These are phyloP conservation scores for Thalassiosira profunda DNA, from an alignment of 108 stramenopile species.

Conservation along the genomic window DNA sequence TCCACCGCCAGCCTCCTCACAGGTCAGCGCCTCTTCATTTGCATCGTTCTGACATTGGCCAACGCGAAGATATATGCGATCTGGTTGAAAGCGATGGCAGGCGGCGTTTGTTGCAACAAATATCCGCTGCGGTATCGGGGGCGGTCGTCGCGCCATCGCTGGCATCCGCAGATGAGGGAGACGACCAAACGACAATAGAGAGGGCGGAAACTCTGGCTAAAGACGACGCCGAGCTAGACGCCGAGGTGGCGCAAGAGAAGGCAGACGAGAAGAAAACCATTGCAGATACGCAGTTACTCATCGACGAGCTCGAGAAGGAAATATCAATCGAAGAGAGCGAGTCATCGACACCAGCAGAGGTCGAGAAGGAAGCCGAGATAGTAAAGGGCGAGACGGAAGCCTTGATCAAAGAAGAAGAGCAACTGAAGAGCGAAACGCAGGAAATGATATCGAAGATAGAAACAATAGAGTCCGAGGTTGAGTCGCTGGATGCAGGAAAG, in stretches of 20 bases:
- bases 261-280: slow-evolving; percentile 37
- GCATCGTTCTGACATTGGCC: too few species aligned
- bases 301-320: slow-evolving; percentile 32
- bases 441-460: slow-evolving; percentile 42
- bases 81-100: too few species aligned
- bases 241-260: slow-evolving; percentile 21
- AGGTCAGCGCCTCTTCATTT: too few species aligned
- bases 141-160: too few species aligned
- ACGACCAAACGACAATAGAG: too few species aligned
- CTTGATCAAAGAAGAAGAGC: slow-evolving; percentile 36
- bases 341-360: slow-evolving; percentile 4
- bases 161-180: too few species aligned
- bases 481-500: slow-evolving; percentile 8
- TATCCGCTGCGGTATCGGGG: too few species aligned
- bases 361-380: slow-evolving; percentile 13
- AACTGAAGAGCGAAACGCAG: slow-evolving; percentile 43
- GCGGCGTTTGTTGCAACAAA: too few species aligned
- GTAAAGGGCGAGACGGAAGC: slow-evolving; percentile 23
- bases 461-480: slow-evolving; percentile 36
- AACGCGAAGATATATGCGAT: too few species aligned
- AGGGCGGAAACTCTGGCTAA: too few species aligned
- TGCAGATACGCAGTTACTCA: slow-evolving; percentile 31
- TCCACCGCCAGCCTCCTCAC: too few species aligned
- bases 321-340: slow-evolving; percentile 24
- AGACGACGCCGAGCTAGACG: too few species aligned